phyloP scores from a whole-genome alignment of 805 yeast species.

The Dipodascus albidus region DNA sequence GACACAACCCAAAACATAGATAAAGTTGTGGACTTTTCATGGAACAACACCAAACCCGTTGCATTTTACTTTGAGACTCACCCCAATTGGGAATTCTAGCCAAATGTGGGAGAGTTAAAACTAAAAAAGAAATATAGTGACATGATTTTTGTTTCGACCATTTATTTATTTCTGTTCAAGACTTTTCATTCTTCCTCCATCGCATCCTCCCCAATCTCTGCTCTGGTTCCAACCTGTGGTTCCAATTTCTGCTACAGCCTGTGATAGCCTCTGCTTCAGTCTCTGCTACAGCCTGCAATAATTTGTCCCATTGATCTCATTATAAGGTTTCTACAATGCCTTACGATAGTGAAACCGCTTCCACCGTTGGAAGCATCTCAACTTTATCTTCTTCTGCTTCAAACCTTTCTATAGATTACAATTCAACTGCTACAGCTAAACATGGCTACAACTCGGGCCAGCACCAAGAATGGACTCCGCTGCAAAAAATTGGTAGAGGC shows the following conservation, averaged over 20 bases:
- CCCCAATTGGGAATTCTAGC: too few relatives aligned
- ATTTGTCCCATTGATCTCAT: too few relatives aligned
- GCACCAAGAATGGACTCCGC: conserved; percentile 35
- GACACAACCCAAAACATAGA: neutral
- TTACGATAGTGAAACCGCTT: neutral
- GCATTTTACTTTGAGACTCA: too few relatives aligned
- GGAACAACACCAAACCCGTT: too few relatives aligned
- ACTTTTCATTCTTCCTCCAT: neutral
- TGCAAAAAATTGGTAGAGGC: conserved; percentile 26
- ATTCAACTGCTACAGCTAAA: neutral
- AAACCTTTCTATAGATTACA: neutral
- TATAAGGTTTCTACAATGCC: neutral
- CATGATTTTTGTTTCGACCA: neutral
- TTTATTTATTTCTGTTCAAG: too few relatives aligned
- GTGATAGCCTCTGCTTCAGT: too few relatives aligned
- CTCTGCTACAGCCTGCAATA: too few relatives aligned
- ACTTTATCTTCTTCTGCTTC: neutral
- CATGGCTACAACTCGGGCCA: neutral
- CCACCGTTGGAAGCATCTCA: neutral
- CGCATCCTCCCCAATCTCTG: neutral
- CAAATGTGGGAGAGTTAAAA: neutral
- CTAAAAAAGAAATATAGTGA: neutral
- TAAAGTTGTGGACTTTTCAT: too few relatives aligned
- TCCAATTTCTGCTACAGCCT: too few relatives aligned
- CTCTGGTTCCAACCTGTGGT: neutral